Percentiles rank a stretch among this genome's conserved stretches.
phyloP scores from a whole-genome alignment of 345 rosid genomes.

The Passiflora organensis region DNA sequence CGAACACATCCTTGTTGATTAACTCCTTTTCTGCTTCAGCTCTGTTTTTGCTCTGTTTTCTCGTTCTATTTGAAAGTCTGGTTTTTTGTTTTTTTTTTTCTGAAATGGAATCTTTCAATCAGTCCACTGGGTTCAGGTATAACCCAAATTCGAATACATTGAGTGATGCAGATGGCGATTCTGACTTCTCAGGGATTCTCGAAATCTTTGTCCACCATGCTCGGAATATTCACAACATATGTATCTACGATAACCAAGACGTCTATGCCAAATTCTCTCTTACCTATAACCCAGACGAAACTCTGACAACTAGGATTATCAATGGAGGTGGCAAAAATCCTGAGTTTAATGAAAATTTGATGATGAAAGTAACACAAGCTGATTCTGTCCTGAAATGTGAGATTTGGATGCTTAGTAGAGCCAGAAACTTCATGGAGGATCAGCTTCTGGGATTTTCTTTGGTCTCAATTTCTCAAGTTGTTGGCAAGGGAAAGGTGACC shows the following conservation, averaged over 20 bases:
- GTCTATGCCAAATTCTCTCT: slow-evolving; percentile 94
- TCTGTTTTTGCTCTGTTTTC: slow-evolving; percentile 6
- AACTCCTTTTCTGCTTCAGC: neutral
- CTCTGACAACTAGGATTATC: slow-evolving; percentile 68
- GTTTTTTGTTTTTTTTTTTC: neutral
- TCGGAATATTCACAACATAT: slow-evolving; percentile 92
- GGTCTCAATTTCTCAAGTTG: slow-evolving; percentile 63
- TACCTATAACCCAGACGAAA: slow-evolving; percentile 78
- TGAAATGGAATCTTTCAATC: slow-evolving; percentile 51
- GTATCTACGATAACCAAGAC: slow-evolving; percentile 93
- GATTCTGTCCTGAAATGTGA: slow-evolving; percentile 92
- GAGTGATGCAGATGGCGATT: slow-evolving; percentile 29
- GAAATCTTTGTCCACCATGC: slow-evolving; percentile 83
- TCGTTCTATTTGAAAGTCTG: no score
- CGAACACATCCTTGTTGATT: neutral
- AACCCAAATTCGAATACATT: slow-evolving; percentile 24
- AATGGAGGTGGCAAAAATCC: slow-evolving; percentile 91
- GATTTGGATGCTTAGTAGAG: slow-evolving; percentile 95
- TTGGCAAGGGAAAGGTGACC: slow-evolving; percentile 66
- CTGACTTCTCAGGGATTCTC: slow-evolving; percentile 52
- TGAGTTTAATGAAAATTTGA: slow-evolving; percentile 61
- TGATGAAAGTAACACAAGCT: slow-evolving; percentile 45
- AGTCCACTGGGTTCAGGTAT: slow-evolving; percentile 40
- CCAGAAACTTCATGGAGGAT: slow-evolving; percentile 78
- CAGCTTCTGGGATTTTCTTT: slow-evolving; percentile 86